Evolutionary conservation across 768 basidiomycete genomes (phyloP), one percentile per base, ranked within the genome.

Genomic region (Suillus americanus): DNA sequence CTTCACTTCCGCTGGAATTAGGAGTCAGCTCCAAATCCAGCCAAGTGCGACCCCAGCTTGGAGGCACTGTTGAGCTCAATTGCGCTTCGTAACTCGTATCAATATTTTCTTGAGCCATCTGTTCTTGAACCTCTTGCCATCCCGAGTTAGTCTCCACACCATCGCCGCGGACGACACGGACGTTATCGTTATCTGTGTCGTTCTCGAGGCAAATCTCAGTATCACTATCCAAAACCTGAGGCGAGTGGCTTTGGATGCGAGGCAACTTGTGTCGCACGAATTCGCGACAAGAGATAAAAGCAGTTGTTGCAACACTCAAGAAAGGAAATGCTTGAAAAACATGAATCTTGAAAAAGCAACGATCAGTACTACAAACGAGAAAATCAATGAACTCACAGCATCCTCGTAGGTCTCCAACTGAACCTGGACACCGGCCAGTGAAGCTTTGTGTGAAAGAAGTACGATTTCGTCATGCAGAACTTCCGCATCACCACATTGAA

Each of bases 381-480:
- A 3, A 53, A 37, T n/a, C 37, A 18, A 12, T 48, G 6, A 28
- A 23, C 89, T 71, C 70, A 96, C 94, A 60, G 89, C 91, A 77
- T 99, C 97, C 71, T 96, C 90, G 71, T 92, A 97, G 45, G 93
- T 76, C 73, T 98, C 95, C 69, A 96, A 92, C 66, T 85, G 85
- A 37, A 97, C 92, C 62, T 90, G 81, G 43, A 97, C 94, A 3
- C 95, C 96, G 0, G 91, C 88, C 33, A 92, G 74, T 5, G 89
- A 86, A 13, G 97, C 97, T 74, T 99, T 99, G 78, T 97, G 93
- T 1, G 96, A 95, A 33, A 99, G 75, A 10, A 99, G 83, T 18
- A 90, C 90, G 28, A 94, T 90, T 74, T 99, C 97, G 71, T 99
- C 97, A 33, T 95, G 82, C n/a, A 99, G 81, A 0, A 97, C 94